Conservation (phyloP, 2,329 filamentous ascomycete species). For the Trichoderma sp. region DNA sequence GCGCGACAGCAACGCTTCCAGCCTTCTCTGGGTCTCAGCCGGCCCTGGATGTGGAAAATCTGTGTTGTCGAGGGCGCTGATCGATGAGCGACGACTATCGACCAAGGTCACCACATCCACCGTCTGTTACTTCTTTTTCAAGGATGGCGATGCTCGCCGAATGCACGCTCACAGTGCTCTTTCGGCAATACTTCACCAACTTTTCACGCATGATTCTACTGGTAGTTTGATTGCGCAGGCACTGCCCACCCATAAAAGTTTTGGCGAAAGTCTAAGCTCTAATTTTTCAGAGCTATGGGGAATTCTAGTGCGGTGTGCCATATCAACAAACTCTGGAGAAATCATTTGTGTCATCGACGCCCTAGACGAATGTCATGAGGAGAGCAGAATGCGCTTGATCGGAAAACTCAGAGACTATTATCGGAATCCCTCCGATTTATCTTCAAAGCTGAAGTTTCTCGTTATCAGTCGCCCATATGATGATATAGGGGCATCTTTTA, state of each 20-base stretch:
- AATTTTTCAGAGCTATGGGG: constrained; percentile 19
- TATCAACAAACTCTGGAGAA: constrained; percentile 18
- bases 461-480: constrained; percentile 33
- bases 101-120: constrained; percentile 24
- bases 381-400: constrained; percentile 21
- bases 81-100: constrained; percentile 29
- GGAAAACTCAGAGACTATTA: constrained; percentile 19
- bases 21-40: constrained; percentile 33
- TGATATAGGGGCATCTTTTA: constrained; percentile 21
- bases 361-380: constrained; percentile 31
- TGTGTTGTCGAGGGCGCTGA: constrained; percentile 21
- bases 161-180: constrained; percentile 24
- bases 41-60: constrained; percentile 37
- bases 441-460: constrained; percentile 31
- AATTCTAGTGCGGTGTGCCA: constrained; percentile 15
- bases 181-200: constrained; percentile 28
- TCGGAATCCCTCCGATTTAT: neutral
- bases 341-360: constrained; percentile 33
- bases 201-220: constrained; percentile 24
- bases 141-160: constrained; percentile 28
- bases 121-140: constrained; percentile 37
- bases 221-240: constrained; percentile 8
- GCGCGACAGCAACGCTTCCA: constrained; percentile 24
- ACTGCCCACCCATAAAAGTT: neutral
- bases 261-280: neutral